Percentiles rank a stretch among this genome's conserved stretches.
Conservation (phyloP, 2,329 filamentous ascomycete species). For the Hypoxylon sp. region DNA sequence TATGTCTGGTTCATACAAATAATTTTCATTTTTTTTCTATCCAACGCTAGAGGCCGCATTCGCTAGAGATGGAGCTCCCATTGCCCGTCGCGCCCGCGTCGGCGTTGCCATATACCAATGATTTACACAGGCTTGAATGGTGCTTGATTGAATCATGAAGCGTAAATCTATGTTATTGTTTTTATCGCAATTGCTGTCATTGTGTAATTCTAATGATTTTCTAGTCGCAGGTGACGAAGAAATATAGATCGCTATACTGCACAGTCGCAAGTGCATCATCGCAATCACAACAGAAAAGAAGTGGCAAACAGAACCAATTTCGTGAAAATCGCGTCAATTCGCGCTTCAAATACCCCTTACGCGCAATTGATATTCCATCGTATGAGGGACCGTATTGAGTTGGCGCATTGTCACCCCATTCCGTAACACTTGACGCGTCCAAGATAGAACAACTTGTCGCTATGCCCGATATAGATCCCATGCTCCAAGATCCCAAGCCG, state of each 20-base stretch:
- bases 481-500: slow-evolving; percentile 48
- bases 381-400: slow-evolving; percentile 20
- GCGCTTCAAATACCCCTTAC: slow-evolving; percentile 6
- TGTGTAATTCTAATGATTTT: slow-evolving; percentile 43
- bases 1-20: slow-evolving; percentile 32
- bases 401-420: slow-evolving; percentile 10
- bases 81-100: slow-evolving; percentile 17
- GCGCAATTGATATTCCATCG: slow-evolving; percentile 28
- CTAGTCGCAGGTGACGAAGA: slow-evolving; percentile 39
- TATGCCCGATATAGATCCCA: slow-evolving; percentile 53
- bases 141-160: slow-evolving; percentile 18
- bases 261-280: slow-evolving; percentile 32
- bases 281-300: slow-evolving; percentile 8
- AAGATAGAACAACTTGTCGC: slow-evolving; percentile 23
- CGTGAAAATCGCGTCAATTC: slow-evolving; percentile 30
- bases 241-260: slow-evolving; percentile 30
- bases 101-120: slow-evolving; percentile 31
- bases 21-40: slow-evolving; percentile 8
- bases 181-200: slow-evolving; percentile 10
- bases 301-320: slow-evolving; percentile 10
- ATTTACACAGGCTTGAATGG: slow-evolving; percentile 28
- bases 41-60: slow-evolving; percentile 27
- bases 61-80: slow-evolving; percentile 29
- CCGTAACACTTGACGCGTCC: slow-evolving; percentile 34
- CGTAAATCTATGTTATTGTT: slow-evolving; percentile 13